Evolutionary conservation across 2,329 filamentous ascomycete genomes (phyloP).

Genomic region (Aspergillus aculeatus): DNA sequence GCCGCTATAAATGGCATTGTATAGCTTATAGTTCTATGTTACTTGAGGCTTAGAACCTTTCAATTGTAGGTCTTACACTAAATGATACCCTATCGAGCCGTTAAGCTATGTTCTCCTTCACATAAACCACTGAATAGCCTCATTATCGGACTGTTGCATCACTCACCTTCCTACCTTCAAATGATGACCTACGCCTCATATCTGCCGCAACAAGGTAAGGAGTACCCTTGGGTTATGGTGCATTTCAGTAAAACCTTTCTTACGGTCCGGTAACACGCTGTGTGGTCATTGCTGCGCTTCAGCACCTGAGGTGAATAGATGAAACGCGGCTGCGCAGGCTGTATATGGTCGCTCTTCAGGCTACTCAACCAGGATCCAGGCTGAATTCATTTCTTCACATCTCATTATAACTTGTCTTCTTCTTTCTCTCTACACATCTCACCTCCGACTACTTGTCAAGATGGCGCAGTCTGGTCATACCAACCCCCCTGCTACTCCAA

Average conservation of each 20-base stretch:
- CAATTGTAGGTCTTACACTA: background rate
- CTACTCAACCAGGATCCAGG: background rate
- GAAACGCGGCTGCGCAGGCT: background rate
- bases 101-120: background rate
- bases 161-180: background rate
- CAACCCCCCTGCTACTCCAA: background rate
- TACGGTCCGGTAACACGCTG: background rate
- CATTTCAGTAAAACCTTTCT: background rate
- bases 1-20: background rate
- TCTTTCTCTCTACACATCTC: background rate
- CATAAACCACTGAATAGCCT: background rate
- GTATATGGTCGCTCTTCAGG: background rate
- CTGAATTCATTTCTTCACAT: background rate
- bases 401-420: background rate
- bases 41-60: background rate
- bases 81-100: background rate
- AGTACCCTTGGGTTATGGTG: background rate
- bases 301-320: background rate
- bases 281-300: background rate
- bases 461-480: background rate
- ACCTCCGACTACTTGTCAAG: background rate
- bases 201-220: background rate
- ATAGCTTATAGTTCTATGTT: background rate
- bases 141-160: background rate
- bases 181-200: background rate